phyloP scores from a whole-genome alignment of 768 basidiomycete species.

The Amanita subjunquillea region DNA sequence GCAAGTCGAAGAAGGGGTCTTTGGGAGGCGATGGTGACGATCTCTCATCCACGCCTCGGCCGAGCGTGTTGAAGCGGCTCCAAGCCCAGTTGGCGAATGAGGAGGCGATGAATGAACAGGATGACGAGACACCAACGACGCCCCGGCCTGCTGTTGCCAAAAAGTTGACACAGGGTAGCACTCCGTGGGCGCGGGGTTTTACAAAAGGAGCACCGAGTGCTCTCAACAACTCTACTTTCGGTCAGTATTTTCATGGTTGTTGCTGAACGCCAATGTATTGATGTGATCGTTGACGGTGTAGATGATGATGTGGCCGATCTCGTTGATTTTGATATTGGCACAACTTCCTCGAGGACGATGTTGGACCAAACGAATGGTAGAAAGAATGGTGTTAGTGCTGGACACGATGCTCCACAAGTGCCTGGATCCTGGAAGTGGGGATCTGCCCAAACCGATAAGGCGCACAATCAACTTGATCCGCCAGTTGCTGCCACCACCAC shows the following conservation, averaged over 20 bases:
- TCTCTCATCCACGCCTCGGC: constrained; percentile 4
- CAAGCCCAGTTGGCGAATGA: constrained; percentile 3
- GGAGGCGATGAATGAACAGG: neutral
- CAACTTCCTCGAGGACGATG: constrained; percentile 1
- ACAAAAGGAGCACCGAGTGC: neutral
- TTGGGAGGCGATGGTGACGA: neutral
- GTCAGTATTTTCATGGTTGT: neutral
- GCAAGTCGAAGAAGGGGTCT: neutral
- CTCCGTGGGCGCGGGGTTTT: neutral
- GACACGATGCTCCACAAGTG: neutral
- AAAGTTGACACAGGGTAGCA: neutral
- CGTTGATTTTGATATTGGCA: neutral
- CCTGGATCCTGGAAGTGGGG: constrained; percentile 3
- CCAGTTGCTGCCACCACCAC: neutral
- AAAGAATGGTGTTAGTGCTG: neutral
- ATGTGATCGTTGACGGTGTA: neutral
- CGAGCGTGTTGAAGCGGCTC: constrained; percentile 1
- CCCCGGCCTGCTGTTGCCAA: neutral
- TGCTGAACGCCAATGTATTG: neutral
- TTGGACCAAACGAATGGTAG: constrained; percentile 1
- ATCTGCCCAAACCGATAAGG: neutral
- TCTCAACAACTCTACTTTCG: neutral
- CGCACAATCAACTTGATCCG: neutral
- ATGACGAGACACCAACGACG: constrained; percentile 1
- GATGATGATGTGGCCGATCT: constrained; percentile 1